Evolutionary conservation across 2,329 filamentous ascomycete species (phyloP).

Genomic region (Juglanconis juglandina): DNA sequence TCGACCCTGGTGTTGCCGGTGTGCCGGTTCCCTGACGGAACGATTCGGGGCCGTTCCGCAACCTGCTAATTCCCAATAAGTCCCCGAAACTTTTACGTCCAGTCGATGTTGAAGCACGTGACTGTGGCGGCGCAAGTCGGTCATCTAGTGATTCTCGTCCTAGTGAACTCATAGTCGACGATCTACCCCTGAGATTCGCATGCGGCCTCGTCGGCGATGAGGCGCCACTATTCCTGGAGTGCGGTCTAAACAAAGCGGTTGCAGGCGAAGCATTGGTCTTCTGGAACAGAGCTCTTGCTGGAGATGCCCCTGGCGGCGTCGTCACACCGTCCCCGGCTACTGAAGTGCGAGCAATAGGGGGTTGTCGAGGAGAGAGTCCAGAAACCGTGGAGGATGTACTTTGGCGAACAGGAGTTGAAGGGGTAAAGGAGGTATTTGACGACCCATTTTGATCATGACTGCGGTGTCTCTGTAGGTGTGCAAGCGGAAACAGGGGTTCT

Average conservation of each 20-base stretch:
- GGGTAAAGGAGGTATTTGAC: slow-evolving; percentile 44
- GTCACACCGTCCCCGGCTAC: slow-evolving; percentile 24
- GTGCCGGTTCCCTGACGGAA: slow-evolving; percentile 66
- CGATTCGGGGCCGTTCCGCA: slow-evolving; percentile 79
- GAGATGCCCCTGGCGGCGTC: slow-evolving; percentile 34
- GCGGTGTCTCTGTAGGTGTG: slow-evolving; percentile 76
- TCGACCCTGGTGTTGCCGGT: slow-evolving; percentile 66
- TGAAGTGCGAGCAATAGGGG: slow-evolving; percentile 24
- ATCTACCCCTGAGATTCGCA: slow-evolving; percentile 67
- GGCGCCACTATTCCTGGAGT: slow-evolving; percentile 53
- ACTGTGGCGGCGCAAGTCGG: slow-evolving; percentile 61
- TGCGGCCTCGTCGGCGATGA: slow-evolving; percentile 65
- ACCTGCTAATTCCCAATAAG: slow-evolving; percentile 71
- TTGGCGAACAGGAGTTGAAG: slow-evolving; percentile 29
- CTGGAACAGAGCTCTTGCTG: slow-evolving; percentile 26
- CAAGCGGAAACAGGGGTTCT: slow-evolving; percentile 77
- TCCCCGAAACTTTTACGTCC: slow-evolving; percentile 92
- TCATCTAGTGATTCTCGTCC: slow-evolving; percentile 70
- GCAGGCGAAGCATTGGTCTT: slow-evolving; percentile 42
- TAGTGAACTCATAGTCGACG: slow-evolving; percentile 85
- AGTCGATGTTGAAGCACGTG: slow-evolving; percentile 82
- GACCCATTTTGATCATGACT: slow-evolving; percentile 35
- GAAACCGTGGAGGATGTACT: slow-evolving; percentile 17
- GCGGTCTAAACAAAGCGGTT: slow-evolving; percentile 47
- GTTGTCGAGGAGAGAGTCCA: slow-evolving; percentile 6